Conservation (phyloP, 2,329 filamentous ascomycete species). For the Tolypocladium endophyticum region DNA sequence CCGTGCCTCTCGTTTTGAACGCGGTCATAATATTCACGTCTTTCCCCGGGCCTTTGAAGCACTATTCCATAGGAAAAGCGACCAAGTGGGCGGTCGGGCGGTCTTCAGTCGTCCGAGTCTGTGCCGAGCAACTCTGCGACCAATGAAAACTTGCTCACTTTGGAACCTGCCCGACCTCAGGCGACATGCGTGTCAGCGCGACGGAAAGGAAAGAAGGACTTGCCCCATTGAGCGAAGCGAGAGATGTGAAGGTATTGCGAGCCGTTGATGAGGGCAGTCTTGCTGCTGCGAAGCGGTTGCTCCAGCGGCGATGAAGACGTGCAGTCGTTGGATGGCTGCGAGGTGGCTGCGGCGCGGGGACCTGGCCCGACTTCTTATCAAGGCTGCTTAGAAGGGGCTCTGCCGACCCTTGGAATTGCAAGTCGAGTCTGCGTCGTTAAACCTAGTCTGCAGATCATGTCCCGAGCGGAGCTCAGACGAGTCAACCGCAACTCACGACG, state of each 20-base stretch:
- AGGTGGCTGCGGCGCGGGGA: too few relatives aligned
- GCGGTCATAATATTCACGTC: too few relatives aligned
- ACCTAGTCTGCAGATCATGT: neutral
- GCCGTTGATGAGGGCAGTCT: neutral
- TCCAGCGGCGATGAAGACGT: neutral
- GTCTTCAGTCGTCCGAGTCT: neutral
- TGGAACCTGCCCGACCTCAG: slow-evolving; percentile 1
- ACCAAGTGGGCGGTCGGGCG: neutral
- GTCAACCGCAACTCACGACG: neutral
- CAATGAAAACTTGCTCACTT: slow-evolving; percentile 32
- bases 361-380: too few relatives aligned
- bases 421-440: neutral
- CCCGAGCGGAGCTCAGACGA: neutral
- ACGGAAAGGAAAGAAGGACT: neutral
- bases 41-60: too few relatives aligned
- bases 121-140: slow-evolving; percentile 5
- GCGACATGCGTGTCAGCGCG: neutral
- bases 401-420: neutral
- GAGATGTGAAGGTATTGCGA: neutral
- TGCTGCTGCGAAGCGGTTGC: neutral
- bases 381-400: neutral
- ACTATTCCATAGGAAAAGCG: neutral
- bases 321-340: too few relatives aligned
- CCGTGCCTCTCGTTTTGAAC: too few relatives aligned
- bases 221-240: neutral